Conservation (phyloP, 2,329 filamentous ascomycete genomes). For the Cytospora piceicola region DNA sequence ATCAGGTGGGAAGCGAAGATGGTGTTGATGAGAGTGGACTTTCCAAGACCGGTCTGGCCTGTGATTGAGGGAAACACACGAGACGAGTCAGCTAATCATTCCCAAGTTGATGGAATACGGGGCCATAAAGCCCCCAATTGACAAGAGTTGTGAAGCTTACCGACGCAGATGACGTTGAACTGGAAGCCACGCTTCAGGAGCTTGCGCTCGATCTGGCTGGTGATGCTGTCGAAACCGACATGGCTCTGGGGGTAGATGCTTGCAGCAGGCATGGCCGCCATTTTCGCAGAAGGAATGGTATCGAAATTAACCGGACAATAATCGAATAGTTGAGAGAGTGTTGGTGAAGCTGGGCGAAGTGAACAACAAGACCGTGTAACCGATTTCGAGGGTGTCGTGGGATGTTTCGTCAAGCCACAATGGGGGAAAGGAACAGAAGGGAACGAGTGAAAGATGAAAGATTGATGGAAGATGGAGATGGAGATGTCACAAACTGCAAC, state of each 20-base stretch:
- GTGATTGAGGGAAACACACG: slow-evolving; percentile 37
- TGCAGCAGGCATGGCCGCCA: slow-evolving; percentile 67
- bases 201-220: slow-evolving; percentile 99
- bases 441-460: slow-evolving; percentile 30
- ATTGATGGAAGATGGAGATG: slow-evolving; percentile 24
- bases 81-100: slow-evolving; percentile 34
- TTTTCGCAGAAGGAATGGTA: slow-evolving; percentile 43
- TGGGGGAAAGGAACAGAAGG: slow-evolving; percentile 5
- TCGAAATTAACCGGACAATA: slow-evolving; percentile 37
- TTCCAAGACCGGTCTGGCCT: slow-evolving; percentile 98
- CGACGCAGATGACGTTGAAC: slow-evolving; percentile 99
- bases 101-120: not conserved
- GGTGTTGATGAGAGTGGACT: slow-evolving; percentile 99
- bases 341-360: slow-evolving; percentile 39
- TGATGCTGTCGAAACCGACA: slow-evolving; percentile 99
- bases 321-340: slow-evolving; percentile 39
- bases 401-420: slow-evolving; percentile 29
- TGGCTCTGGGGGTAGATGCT: slow-evolving; percentile 91
- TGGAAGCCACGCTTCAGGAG: slow-evolving; percentile 99
- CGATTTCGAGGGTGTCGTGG: slow-evolving; percentile 25
- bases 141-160: slow-evolving; percentile 60
- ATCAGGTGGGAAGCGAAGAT: slow-evolving; percentile 99
- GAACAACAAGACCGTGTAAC: slow-evolving; percentile 38
- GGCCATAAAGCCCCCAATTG: not conserved
- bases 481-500: slow-evolving; percentile 22